Base-by-base conservation (phyloP, 225 moss, liverwort and hornwort species). In the Bryoerythrophyllum caledonicum region DNA sequence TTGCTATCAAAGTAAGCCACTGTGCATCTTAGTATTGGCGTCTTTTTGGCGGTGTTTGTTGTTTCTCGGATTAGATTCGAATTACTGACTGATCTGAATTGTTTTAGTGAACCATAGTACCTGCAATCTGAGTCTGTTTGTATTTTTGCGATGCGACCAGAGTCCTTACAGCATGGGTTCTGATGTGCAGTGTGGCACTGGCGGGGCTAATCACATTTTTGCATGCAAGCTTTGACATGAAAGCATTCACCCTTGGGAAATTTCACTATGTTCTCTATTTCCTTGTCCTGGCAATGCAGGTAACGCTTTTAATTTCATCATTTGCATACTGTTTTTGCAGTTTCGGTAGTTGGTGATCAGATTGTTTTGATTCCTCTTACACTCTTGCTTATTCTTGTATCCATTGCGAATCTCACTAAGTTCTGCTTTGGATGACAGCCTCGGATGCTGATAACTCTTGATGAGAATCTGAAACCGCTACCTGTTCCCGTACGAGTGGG, bases 201-300 rank as follows among this genome's bases (percentile, higher is more conserved):
- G 97, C 97, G 58, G 97, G 97, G n/a, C 75, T 99, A 38, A 91
- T 93, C 84, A 94, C 97, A 28, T 95, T 94, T 86, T 83, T 99
- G 83, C 95, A 93, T 75, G 93, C 90, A 34, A 93, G 97, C 76
- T 83, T 99, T 51, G 97, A 99, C 85, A 93, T 95, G 97, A 99
- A 95, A 67, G 81, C 91, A 53, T 86, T 95, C 55, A 79, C 95
- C 76, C 90, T 99, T 43, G 97, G 97, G 54, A 99, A 99, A 86
- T 99, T 91, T 74, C 97, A 99, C 82, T 99, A 99, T 60, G 93
- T 95, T 64, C 72, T 99, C 68, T 99, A 99, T 84, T 99, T 88
- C 76, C 91, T 99, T n/a, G 95, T 91, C 46, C 78, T 95, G 77
- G 95, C 97, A 59, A 95, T 99, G 95, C 97, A 94, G 96, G 96